phyloP scores from a whole-genome alignment of 495 filamentous ascomycete species.

The Echria macrotheca region DNA sequence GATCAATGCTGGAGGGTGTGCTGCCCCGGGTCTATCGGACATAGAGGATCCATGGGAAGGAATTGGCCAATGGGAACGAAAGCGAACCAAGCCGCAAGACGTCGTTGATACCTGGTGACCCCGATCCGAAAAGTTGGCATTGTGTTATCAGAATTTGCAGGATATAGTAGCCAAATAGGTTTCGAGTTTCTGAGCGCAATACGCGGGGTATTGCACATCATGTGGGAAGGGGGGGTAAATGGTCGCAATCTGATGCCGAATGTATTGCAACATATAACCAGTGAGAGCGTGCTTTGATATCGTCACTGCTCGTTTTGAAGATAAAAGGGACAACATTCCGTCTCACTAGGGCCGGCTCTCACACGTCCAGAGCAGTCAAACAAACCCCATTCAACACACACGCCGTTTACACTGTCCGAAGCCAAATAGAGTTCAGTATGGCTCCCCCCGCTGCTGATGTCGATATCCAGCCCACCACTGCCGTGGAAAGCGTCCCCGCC shows the following conservation, averaged over 20 bases:
- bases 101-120: background rate
- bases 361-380: background rate
- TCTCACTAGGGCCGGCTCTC: background rate
- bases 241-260: background rate
- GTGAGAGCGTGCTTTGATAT: constrained; percentile 1
- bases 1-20: too few relatives aligned
- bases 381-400: background rate
- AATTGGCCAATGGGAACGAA: background rate
- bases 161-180: constrained; percentile 1
- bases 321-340: constrained; percentile 3
- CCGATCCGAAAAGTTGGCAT: background rate
- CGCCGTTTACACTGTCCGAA: background rate
- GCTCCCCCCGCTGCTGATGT: constrained; percentile 31
- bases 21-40: background rate
- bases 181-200: constrained; percentile 11
- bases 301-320: background rate
- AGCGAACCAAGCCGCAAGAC: background rate
- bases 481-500: constrained; percentile 59
- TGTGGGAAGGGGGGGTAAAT: background rate
- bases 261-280: background rate
- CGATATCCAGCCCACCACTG: constrained; percentile 22
- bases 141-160: background rate
- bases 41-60: background rate
- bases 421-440: constrained; percentile 17
- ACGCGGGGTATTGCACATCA: constrained; percentile 16